Base-by-base conservation (phyloP, 148 eudicot species). In the Silene uniflora region DNA sequence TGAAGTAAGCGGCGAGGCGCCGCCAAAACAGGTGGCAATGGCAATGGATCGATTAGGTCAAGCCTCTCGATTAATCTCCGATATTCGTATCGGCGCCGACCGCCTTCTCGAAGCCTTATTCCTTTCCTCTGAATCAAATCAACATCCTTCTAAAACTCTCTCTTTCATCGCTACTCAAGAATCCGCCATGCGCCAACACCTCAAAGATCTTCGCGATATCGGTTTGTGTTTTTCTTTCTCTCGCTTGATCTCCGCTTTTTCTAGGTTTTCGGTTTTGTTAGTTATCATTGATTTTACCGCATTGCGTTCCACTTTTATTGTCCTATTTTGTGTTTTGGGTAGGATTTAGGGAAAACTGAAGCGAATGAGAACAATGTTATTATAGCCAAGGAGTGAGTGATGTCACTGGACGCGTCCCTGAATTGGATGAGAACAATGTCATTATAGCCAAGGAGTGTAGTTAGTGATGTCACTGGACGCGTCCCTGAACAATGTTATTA, bases 21-120 rank as follows among this genome's bases (percentile, higher is more conserved):
- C 99, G 74, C 99, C 99, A 23, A 92, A 95, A 77, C 98, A 92
- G 79, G 94, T 96, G 71, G 97, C 99, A 1, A 83, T 81, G 77
- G 98, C 99, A 8, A 85, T 96, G 94, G 99, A 92, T 74, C 83
- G 93, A 27, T 75, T 96, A 9, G 86, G 89, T 7, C 88, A 96
- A 71, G 99, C 99, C 14, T 85, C 90, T 17, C 89, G 99, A 8
- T 83, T 91, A 14, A 92, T 96, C 6, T 96, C 99, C 69, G 98
- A 91, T 72, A 81, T 96, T 13, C 76, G 99, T 55, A 85, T 92
- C 24, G 97, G 98, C 8, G 97, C 98, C 6, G 99, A 96, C 69
- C 94, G 99, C 24, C 81, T 96, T 55, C 86, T 96, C 7, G 99
- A 96, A 73, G 97, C 99, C 8, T 72, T 95, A 0, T 87, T 88